These are phyloP conservation scores for Pseudogymnoascus sp. DNA, from an alignment of 2,329 filamentous ascomycete species.

Conservation along the genomic window DNA sequence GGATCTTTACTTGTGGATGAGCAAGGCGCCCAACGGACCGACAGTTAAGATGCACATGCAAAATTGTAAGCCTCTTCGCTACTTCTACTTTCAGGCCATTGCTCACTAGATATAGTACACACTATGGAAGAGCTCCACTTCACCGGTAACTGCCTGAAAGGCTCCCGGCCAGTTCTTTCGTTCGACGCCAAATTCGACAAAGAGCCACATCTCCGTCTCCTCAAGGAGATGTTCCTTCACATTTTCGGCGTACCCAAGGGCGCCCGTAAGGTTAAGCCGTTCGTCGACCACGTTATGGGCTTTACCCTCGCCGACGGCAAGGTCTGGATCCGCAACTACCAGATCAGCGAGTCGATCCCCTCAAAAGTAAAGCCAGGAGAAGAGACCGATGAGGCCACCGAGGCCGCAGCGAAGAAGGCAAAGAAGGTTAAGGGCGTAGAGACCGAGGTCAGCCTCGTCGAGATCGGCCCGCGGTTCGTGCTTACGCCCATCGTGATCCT, in stretches of 20 bases:
- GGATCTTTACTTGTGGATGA: constrained; percentile 90
- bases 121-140: constrained; percentile 97
- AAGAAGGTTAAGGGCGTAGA: constrained; percentile 45
- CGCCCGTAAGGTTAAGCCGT: constrained; percentile 85
- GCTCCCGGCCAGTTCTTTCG: constrained; percentile 79
- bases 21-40: constrained; percentile 66
- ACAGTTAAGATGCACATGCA: constrained; percentile 65
- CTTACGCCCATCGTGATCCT: constrained; percentile 91
- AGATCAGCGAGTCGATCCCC: constrained; percentile 77
- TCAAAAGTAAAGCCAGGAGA: constrained; percentile 36
- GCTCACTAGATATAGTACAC: constrained; percentile 52
- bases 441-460: constrained; percentile 74
- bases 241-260: constrained; percentile 87
- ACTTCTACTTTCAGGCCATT: background rate
- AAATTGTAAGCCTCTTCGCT: constrained; percentile 44
- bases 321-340: constrained; percentile 93
- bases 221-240: constrained; percentile 85
- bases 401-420: constrained; percentile 30
- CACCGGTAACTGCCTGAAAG: constrained; percentile 92
- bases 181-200: constrained; percentile 84
- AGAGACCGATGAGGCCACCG: constrained; percentile 39
- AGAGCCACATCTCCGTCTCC: constrained; percentile 68
- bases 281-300: constrained; percentile 89
- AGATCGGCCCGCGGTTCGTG: constrained; percentile 90
- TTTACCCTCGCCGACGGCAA: constrained; percentile 88